Base-by-base conservation (phyloP, 306 rosid species). In the Glycine soja region DNA sequence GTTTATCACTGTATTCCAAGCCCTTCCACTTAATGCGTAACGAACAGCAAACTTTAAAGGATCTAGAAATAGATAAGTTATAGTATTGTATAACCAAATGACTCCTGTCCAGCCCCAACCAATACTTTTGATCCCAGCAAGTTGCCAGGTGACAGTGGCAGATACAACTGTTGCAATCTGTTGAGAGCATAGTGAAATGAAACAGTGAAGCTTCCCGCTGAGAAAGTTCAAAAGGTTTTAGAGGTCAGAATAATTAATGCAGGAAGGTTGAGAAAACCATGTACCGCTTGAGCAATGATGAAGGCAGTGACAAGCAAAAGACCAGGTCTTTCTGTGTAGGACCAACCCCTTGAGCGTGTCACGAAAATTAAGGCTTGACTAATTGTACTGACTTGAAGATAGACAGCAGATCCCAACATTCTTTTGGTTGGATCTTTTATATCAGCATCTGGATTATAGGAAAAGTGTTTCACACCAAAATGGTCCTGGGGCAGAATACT, bases 291-390 rank as follows among this genome's bases (percentile, higher is more conserved):
- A 81, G 96, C 96, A 52, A 86, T 71, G 52, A 88, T 19, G 81
- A 91, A 91, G 51, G 93, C 93, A 40, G 14, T 58, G 15, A 83
- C 84, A 42, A 89, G 96, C 86, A 91, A 74, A 77, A 82, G 16
- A 24, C 96, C 92, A 0, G 96, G 96, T 72, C 96, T 85, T 80
- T 91, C 93, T 32, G 67, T 9, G 78, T 88, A 91, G 9, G 96
- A 91, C 93, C 96, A 91, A 10, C 92, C 88, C 75, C 90, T 67
- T 1, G 93, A 86, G 38, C 93, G 90, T 15, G 93, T 91, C 66
- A 91, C 92, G 51, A 91, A 91, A 78, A 91, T 89, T 43, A 91
- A 80, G 51, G 93, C 93, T 75, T 91, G 93, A 83, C 93, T 89
- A 50, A 91, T 91, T 73, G 83, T 83, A 45, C 96, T 91, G 83